Evolutionary conservation across 805 yeast genomes (phyloP).

Genomic region (Candida cerambycidarum): DNA sequence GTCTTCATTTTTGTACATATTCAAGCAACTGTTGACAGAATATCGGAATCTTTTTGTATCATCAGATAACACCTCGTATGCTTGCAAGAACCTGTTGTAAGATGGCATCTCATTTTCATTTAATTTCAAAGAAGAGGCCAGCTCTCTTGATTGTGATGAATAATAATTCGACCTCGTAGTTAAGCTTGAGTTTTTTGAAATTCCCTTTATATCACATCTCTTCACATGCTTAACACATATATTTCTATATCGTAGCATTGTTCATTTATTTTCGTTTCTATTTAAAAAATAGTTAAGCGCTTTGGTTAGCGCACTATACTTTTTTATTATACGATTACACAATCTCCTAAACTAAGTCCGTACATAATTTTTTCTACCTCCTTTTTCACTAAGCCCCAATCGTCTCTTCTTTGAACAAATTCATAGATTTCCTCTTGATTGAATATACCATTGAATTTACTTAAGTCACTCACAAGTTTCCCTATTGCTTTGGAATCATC

Average conservation of each 20-base stretch:
- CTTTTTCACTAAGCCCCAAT: slow-evolving; percentile 74
- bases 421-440: slow-evolving; percentile 93
- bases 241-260: slow-evolving; percentile 2
- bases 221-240: too few species aligned
- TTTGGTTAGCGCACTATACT: slow-evolving; percentile 3
- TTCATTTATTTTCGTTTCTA: neutral
- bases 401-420: slow-evolving; percentile 82
- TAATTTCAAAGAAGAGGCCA: neutral
- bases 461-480: slow-evolving; percentile 74
- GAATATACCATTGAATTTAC: slow-evolving; percentile 84
- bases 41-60: slow-evolving; percentile 12
- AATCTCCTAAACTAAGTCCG: slow-evolving; percentile 82
- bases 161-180: too few species aligned
- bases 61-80: slow-evolving; percentile 14
- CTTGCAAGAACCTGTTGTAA: slow-evolving; percentile 18
- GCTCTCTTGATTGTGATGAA: neutral
- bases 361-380: slow-evolving; percentile 95
- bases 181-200: neutral
- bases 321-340: slow-evolving; percentile 40
- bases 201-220: too few species aligned
- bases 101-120: neutral
- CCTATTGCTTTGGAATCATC: slow-evolving; percentile 83
- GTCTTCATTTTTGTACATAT: slow-evolving; percentile 14
- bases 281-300: neutral
- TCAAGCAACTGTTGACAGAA: slow-evolving; percentile 16